A percentile compares a stretch with the other conserved stretches of the same genome.
These are phyloP conservation scores for Eimeria brunetti DNA, from an alignment of 169 alveolate genomes.

Conservation along the genomic window DNA sequence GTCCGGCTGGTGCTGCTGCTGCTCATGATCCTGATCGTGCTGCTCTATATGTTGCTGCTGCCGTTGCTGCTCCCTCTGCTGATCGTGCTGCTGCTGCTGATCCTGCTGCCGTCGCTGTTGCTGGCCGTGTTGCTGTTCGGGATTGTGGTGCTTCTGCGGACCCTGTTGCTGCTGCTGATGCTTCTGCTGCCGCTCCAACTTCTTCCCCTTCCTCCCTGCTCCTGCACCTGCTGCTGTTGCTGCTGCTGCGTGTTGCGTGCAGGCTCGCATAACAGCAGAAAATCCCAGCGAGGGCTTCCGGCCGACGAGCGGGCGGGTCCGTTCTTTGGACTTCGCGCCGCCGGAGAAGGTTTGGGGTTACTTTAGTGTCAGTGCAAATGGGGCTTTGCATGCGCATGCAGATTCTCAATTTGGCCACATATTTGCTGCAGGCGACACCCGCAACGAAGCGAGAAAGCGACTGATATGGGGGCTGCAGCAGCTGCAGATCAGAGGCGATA, in stretches of 20 bases:
- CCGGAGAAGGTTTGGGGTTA: conserved; percentile 90
- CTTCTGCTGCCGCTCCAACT: background rate
- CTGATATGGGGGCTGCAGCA: conserved; percentile 87
- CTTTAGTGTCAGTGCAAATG: conserved; percentile 88
- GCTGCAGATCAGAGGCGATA: conserved; percentile 88
- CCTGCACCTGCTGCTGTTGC: background rate
- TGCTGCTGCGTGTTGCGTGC: conserved; percentile 24
- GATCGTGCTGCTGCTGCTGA: background rate
- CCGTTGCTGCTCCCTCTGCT: no score
- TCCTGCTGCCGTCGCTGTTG: background rate
- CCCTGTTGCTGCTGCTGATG: background rate
- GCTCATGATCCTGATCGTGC: background rate
- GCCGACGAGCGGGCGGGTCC: conserved; percentile 90
- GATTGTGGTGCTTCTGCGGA: background rate
- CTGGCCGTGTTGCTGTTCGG: no score
- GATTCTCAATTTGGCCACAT: conserved; percentile 95
- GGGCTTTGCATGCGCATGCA: conserved; percentile 91
- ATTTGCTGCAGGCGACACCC: conserved; percentile 89
- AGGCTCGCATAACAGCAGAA: conserved; percentile 92
- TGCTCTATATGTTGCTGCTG: background rate
- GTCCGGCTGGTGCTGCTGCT: no score
- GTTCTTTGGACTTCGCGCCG: conserved; percentile 84
- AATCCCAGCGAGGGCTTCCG: conserved; percentile 92
- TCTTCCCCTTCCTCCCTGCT: background rate
- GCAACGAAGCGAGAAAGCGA: conserved; percentile 81